Base-by-base conservation (phyloP, 805 yeast species). In the Metschnikowia orientalis region DNA sequence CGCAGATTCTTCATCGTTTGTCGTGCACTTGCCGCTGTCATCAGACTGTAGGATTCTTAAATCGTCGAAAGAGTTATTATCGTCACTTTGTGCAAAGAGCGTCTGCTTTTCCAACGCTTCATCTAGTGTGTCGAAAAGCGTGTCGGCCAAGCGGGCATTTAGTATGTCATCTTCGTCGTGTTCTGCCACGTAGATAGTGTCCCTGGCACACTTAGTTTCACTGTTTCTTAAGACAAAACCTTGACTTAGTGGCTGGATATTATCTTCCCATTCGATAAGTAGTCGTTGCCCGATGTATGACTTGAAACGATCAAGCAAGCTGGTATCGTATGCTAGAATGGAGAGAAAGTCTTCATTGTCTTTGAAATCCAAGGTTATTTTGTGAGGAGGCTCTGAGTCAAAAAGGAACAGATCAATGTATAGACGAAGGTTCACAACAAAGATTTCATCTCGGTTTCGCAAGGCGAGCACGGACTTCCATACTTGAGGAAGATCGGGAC, bases 311-410 rank as follows among this genome's bases (percentile, higher is more conserved):
- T 39, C 44, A 4, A 55, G 26, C 9, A 61, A 44, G 8, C 45
- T 40, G n/a, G 40, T 41, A 24, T 59, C 63, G 34, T 60, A 52
- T 8, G 47, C 36, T n/a, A 52, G 35, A 11, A 62, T 41, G 5
- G 62, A 40, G 3, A 53, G 48, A 39, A 53, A 55, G 29, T 44
- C 48, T 23, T 59, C 61, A 38, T 62, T 63, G n/a, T 57, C 47
- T 17, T 50, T 29, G 31, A 62, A 61, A 9, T 42, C 49, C 0
- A 63, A 38, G 7, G 30, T 15, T 1, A 56, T 30, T 11, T 47
- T 39, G 19, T 32, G 20, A 8, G 35, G 28, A n/a, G 50, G 37
- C 5, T 44, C 34, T 32, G 42, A 34, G 22, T 48, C 40, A 2
- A 58, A 39, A 1, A 43, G 24, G 23, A 61, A 52, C 13, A 49